These are phyloP conservation scores for Seminavis robusta DNA, from an alignment of 108 stramenopile genomes.

Conservation along the genomic window DNA sequence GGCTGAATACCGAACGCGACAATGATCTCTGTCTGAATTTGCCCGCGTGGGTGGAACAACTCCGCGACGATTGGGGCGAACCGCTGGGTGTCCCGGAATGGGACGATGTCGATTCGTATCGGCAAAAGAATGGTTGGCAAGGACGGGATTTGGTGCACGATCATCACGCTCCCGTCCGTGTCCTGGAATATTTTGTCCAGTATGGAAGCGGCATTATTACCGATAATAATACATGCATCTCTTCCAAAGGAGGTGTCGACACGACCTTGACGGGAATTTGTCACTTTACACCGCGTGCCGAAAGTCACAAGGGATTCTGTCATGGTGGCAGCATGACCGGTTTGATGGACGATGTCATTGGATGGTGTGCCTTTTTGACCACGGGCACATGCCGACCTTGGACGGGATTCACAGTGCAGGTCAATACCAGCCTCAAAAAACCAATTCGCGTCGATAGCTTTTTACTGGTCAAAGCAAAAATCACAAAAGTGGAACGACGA, in stretches of 20 bases:
- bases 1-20: no score
- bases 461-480: constrained; percentile 42
- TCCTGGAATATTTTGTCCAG: constrained; percentile 54
- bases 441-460: constrained; percentile 57
- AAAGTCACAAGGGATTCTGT: constrained; percentile 77
- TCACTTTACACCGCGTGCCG: constrained; percentile 65
- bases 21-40: no score
- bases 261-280: constrained; percentile 68
- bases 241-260: constrained; percentile 43
- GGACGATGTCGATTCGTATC: constrained; percentile 31
- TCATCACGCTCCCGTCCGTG: constrained; percentile 49
- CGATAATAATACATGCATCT: background rate
- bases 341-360: constrained; percentile 82
- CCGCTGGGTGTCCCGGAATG: constrained; percentile 51
- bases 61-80: no score
- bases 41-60: no score
- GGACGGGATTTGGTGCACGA: constrained; percentile 74
- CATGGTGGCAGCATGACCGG: constrained; percentile 82
- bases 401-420: constrained; percentile 84
- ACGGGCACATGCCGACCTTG: constrained; percentile 68
- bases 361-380: constrained; percentile 73
- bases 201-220: constrained; percentile 18
- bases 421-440: constrained; percentile 58
- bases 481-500: constrained; percentile 57
- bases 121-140: constrained; percentile 61